These are phyloP conservation scores for Aspergillus pseudoglaucus DNA, from an alignment of 2,329 filamentous ascomycete species.

Conservation along the genomic window DNA sequence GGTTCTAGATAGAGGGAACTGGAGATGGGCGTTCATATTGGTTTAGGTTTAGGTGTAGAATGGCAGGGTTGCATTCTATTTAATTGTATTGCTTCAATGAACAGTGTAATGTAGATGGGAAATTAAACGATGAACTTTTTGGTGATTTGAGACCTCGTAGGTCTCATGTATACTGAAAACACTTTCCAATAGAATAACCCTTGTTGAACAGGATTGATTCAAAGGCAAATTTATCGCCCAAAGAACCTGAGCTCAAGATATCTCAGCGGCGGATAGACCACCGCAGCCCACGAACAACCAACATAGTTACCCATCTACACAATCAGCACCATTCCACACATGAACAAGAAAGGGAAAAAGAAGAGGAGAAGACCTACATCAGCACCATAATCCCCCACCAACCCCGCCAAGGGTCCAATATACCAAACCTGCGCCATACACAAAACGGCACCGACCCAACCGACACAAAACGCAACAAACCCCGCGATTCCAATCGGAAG, in stretches of 20 bases:
- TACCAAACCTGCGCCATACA: constrained; percentile 67
- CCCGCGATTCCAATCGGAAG: constrained; percentile 59
- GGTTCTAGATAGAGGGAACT: too few species aligned
- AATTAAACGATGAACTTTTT: background rate
- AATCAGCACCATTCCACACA: background rate
- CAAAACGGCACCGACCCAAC: constrained; percentile 59
- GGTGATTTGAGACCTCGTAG: background rate
- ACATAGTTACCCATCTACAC: constrained; percentile 52
- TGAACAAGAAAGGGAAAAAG: constrained; percentile 1
- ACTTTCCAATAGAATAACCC: background rate
- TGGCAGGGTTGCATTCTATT: too few species aligned
- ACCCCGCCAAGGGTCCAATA: constrained; percentile 54
- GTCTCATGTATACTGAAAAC: constrained; percentile 1
- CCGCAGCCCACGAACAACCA: constrained; percentile 52
- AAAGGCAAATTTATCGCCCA: constrained; percentile 31
- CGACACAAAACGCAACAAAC: constrained; percentile 54
- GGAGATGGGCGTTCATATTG: too few species aligned
- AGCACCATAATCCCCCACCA: constrained; percentile 52
- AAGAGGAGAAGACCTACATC: constrained; percentile 40
- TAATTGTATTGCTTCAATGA: too few species aligned
- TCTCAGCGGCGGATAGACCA: constrained; percentile 52
- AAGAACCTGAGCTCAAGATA: constrained; percentile 47
- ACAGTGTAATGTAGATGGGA: too few species aligned
- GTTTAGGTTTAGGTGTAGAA: too few species aligned
- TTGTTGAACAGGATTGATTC: background rate